Percentiles rank a stretch among this genome's conserved stretches.
These are phyloP conservation scores for Geotrichum citri-aurantii DNA, from an alignment of 1,139 yeast genomes.

Conservation along the genomic window DNA sequence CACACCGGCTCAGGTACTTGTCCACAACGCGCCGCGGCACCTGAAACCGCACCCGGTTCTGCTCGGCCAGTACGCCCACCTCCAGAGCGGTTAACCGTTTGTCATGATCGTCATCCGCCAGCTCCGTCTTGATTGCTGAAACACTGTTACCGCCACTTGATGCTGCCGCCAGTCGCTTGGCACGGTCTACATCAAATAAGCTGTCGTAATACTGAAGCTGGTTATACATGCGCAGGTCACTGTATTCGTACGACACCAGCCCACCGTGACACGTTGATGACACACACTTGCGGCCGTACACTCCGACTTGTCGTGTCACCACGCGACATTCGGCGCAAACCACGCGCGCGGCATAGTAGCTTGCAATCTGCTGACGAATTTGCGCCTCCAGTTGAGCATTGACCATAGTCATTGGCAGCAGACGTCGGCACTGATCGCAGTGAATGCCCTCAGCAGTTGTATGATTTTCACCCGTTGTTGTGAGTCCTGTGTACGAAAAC, in stretches of 20 bases:
- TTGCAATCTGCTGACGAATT: constrained; percentile 62
- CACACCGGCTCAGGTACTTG: constrained; percentile 75
- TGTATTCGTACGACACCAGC: constrained; percentile 68
- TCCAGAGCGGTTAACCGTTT: constrained; percentile 29
- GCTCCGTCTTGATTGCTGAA: constrained; percentile 4
- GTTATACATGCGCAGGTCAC: constrained; percentile 76
- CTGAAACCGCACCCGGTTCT: constrained; percentile 62
- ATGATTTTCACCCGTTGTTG: constrained; percentile 40
- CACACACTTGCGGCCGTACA: constrained; percentile 82
- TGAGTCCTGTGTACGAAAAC: constrained; percentile 70
- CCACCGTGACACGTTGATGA: constrained; percentile 54
- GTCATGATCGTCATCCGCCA: background rate
- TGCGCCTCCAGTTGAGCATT: constrained; percentile 68
- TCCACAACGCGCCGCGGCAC: constrained; percentile 56
- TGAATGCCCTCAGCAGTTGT: constrained; percentile 64
- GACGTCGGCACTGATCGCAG: constrained; percentile 56
- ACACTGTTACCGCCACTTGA: constrained; percentile 3
- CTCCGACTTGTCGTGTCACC: constrained; percentile 78
- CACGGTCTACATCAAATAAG: constrained; percentile 77
- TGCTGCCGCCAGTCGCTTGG: constrained; percentile 43
- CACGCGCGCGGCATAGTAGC: constrained; percentile 82
- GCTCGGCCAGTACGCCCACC: constrained; percentile 69
- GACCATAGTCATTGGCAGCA: constrained; percentile 49
- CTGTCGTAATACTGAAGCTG: constrained; percentile 77
- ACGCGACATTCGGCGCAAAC: constrained; percentile 85